phyloP scores from a whole-genome alignment of 306 rosid genomes.

The Cucumis cinereus region DNA sequence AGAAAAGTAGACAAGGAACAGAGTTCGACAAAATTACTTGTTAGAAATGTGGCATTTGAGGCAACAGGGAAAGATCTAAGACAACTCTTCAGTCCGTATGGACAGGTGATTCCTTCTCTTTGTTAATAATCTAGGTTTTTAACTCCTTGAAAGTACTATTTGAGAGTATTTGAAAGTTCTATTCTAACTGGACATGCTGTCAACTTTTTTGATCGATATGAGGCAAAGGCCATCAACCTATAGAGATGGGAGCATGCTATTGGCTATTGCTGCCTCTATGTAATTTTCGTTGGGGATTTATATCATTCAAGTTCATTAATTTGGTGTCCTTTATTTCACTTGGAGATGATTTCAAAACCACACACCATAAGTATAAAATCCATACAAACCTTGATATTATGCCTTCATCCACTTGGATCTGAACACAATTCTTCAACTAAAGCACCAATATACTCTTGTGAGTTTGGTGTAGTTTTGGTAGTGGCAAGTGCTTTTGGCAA shows the following conservation, averaged over 20 bases:
- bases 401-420: not conserved
- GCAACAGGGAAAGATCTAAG: slow-evolving; percentile 81
- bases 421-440: not conserved
- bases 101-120: slow-evolving; percentile 61
- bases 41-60: slow-evolving; percentile 79
- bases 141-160: not conserved
- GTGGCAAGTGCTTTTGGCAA: not conserved
- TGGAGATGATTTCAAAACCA: not conserved
- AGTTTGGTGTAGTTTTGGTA: not conserved
- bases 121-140: not conserved
- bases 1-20: slow-evolving; percentile 46
- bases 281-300: not conserved
- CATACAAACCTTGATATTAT: not conserved
- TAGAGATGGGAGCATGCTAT: not conserved
- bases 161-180: not conserved
- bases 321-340: not conserved
- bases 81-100: slow-evolving; percentile 76
- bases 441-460: not conserved
- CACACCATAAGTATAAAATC: not conserved
- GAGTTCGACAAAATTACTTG: slow-evolving; percentile 77
- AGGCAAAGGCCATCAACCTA: not conserved
- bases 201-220: not conserved
- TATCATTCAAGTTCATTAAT: not conserved
- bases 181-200: not conserved
- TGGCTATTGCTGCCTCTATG: not conserved